phyloP scores from a whole-genome alignment of 2,329 filamentous ascomycete genomes.

The Dothiorella sarmentorum region DNA sequence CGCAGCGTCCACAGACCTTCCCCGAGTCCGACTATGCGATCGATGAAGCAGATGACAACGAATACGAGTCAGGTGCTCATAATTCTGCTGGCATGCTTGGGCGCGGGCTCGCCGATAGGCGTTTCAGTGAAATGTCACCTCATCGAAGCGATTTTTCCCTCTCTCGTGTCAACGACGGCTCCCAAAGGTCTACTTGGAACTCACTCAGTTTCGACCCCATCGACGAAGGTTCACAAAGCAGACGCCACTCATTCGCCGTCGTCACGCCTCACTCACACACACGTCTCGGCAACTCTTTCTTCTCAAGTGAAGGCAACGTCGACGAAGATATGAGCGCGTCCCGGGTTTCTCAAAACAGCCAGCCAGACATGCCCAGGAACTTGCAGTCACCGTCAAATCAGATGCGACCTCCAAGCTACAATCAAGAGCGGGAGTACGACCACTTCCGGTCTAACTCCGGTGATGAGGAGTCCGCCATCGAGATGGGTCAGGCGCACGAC shows the following conservation, averaged over 20 bases:
- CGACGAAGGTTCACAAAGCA: conserved; percentile 64
- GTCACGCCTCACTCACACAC: conserved; percentile 23
- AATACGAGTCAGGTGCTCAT: conserved; percentile 4
- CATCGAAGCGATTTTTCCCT: conserved; percentile 34
- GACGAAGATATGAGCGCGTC: conserved; percentile 9
- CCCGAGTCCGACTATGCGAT: conserved; percentile 63
- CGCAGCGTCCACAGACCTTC: conserved; percentile 33
- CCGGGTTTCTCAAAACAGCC: not conserved
- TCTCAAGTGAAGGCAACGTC: conserved; percentile 20
- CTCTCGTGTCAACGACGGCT: conserved; percentile 14
- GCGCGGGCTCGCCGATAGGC: conserved; percentile 9
- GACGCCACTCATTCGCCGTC: conserved; percentile 70
- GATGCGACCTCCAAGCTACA: not conserved
- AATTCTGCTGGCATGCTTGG: not conserved
- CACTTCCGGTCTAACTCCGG: conserved; percentile 17
- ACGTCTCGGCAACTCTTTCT: conserved; percentile 28
- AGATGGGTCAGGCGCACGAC: conserved; percentile 15
- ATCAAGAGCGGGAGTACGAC: conserved; percentile 14
- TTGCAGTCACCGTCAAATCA: conserved; percentile 5
- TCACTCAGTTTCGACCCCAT: conserved; percentile 63
- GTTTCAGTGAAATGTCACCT: conserved; percentile 29
- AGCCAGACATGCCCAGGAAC: not conserved
- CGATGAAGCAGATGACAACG: conserved; percentile 64
- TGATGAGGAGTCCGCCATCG: conserved; percentile 17
- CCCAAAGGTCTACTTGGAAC: conserved; percentile 60